Percentiles rank a stretch among this genome's conserved stretches.
phyloP scores from a whole-genome alignment of 1,139 yeast species.

The Taphrina betulina region DNA sequence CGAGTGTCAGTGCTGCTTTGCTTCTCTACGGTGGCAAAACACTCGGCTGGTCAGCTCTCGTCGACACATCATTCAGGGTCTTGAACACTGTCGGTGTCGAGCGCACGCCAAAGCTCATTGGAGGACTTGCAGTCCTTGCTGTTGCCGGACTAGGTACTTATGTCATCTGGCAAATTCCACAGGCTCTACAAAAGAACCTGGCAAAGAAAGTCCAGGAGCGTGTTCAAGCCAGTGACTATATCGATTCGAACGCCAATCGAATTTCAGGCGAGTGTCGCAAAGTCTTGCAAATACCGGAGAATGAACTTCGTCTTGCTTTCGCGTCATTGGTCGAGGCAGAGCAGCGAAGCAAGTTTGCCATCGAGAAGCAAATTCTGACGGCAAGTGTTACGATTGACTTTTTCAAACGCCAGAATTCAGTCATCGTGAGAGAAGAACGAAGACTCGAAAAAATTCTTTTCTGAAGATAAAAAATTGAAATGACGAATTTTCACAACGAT shows the following conservation, averaged over 20 bases:
- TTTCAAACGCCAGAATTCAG: conserved; percentile 11
- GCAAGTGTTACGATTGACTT: conserved; percentile 18
- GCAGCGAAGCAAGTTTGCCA: conserved; percentile 13
- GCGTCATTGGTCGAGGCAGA: conserved; percentile 62
- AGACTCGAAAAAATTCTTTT: conserved; percentile 9
- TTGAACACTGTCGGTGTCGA: conserved; percentile 13
- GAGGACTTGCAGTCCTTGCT: conserved; percentile 52
- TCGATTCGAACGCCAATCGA: conserved; percentile 72
- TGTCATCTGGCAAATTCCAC: conserved; percentile 74
- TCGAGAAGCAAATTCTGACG: conserved; percentile 6
- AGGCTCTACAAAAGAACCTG: conserved; percentile 81
- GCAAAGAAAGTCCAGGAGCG: conserved; percentile 68
- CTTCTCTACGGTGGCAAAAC: conserved; percentile 25
- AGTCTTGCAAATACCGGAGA: conserved; percentile 76
- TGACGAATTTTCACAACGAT: too few species aligned
- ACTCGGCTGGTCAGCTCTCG: conserved; percentile 26
- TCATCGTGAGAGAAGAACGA: conserved; percentile 11
- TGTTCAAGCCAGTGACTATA: conserved; percentile 67
- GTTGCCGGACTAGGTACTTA: conserved; percentile 64
- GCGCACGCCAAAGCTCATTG: conserved; percentile 14
- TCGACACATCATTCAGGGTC: conserved; percentile 21
- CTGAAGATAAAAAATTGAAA: too few species aligned
- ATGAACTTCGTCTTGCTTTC: conserved; percentile 76
- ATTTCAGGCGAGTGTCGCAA: conserved; percentile 78
- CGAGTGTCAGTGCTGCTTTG: conserved; percentile 29